phyloP scores from a whole-genome alignment of 2,329 filamentous ascomycete genomes.

The Stachybotrys echinatus region DNA sequence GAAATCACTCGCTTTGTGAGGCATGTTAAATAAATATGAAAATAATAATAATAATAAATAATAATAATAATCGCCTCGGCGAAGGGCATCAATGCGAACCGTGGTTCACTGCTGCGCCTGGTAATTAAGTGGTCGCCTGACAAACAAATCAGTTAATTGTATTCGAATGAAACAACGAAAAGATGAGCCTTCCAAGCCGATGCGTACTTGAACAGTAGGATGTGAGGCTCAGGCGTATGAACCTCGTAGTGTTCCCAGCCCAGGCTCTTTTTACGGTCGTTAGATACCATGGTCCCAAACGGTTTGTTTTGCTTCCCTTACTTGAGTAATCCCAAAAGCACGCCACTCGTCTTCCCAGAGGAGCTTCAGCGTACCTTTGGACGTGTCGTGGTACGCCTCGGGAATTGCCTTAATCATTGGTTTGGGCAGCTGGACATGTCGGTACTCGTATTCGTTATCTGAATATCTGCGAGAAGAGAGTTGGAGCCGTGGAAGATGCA shows the following conservation, averaged over 20 bases:
- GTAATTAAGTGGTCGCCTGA: conserved; percentile 78
- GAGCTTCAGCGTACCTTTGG: conserved; percentile 89
- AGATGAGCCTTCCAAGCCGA: too few relatives aligned
- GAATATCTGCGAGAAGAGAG: conserved; percentile 63
- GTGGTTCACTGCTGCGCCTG: conserved; percentile 56
- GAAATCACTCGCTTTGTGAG: too few relatives aligned
- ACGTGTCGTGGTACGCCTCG: conserved; percentile 84
- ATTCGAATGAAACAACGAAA: too few relatives aligned
- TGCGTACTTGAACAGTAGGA: conserved; percentile 93
- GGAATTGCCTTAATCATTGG: conserved; percentile 97
- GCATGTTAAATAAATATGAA: too few relatives aligned
- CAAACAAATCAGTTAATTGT: not conserved
- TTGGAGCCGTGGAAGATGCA: not conserved
- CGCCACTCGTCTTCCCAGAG: conserved; percentile 99
- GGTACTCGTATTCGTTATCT: conserved; percentile 90
- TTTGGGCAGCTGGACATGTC: conserved; percentile 95
- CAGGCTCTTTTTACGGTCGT: conserved; percentile 62
- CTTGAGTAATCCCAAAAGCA: conserved; percentile 93
- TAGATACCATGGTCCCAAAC: not conserved
- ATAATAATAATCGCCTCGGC: too few relatives aligned
- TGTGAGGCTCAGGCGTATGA: conserved; percentile 97
- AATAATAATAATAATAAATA: too few relatives aligned
- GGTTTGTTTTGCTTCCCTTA: conserved; percentile 38
- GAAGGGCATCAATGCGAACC: too few relatives aligned
- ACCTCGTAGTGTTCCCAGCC: conserved; percentile 99